Evolutionary conservation across 2,329 filamentous ascomycete species (phyloP), one percentile per base, ranked within the genome.

Genomic region (Thelonectria rubi): DNA sequence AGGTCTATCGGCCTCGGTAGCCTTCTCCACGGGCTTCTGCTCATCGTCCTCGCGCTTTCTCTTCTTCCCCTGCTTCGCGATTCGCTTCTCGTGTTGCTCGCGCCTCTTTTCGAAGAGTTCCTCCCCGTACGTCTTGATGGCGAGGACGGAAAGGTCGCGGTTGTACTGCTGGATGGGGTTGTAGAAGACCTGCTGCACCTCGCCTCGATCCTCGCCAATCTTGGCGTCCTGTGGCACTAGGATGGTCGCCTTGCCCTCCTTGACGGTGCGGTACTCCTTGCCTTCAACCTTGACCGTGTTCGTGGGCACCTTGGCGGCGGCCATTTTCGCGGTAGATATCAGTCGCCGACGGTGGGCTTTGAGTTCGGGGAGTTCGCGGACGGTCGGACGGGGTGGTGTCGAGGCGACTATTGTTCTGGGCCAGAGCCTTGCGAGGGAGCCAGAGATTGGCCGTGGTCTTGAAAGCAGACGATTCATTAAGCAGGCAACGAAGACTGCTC

Each of bases 151-250:
- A 67, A 99, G 79, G 75, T 99, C 95, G 48, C 96, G 91, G 78
- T 99, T 99, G 83, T 98, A 99, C 75, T 99, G 95, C 75, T 99
- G 95, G 56, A 99, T 97, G 0, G 95, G 94, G 71, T 99, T 99
- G 84, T 99, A 99, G 74, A 99, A 99, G 58, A 99, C 96, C 71
- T 94, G 91, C 69, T 89, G 86, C 40, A 88, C 82, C 69, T 87
- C 83, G 53, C 88, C 85, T 61, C 84, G 80, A 71, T 87, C 85
- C 58, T 82, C 77, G 7, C 75, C 75, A 58, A 78, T 75, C 69
- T 76, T 80, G 20, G 78, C 75, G 7, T 78, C 77, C 47, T 81
- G 78, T 9, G 83, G 85, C 17, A 85, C 82, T 45, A 86, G 74
- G 46, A 88, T 87, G 32, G 80, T 81, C n/a, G 83, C 86, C 49